Evolutionary conservation across 192 early-diverging fungal species (phyloP), one percentile per base, ranked within the genome.

Genomic region (Gonapodya sp.): DNA sequence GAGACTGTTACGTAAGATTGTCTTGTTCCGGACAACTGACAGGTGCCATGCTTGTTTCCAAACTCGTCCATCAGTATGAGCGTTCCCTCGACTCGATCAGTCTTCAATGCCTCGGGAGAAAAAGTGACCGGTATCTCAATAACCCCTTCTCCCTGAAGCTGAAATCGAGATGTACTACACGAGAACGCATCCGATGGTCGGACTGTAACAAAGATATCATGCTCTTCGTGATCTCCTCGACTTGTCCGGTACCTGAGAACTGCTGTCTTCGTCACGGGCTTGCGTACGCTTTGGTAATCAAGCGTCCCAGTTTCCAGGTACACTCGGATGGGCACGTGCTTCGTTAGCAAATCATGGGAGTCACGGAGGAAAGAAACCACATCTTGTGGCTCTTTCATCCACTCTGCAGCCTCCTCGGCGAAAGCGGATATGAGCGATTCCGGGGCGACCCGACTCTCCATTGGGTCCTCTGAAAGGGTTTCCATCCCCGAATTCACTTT

Each of bases 71-170:
- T 89, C 35, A 91, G 79, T 73, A 85, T 86, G 73, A 91, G 35
- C 1, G 84, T 82, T 30, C 89, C 88, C 31, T 88, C 86, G 33
- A 88, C 82, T 34, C 73, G 36, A 18, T 87, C 85, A 0, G 79
- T 80, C 73, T 89, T 87, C 84, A 90, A 87, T 0, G 82, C 82
- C 2, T 83, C 75, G 0, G 89, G 89, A 73, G 87, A 84, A 83
- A 86, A 91, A 2, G 89, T 87, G 1, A 91, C 83, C 1, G 35
- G 16, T 46, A 91, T 85, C 79, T 90, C 85, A 33, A 83, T 73
- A 14, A 88, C 83, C 1, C 90, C 90, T 77, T 91, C 90, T 18
- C 89, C 90, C 78, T 89, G 88, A 36, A 91, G 83, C 35, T 81
- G 80, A 35, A 91, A 46, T 80, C 88, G 84, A 79, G 88, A 89